Evolutionary conservation across 108 stramenopile genomes (phyloP).

Genomic region (Nannochloropsis salina): DNA sequence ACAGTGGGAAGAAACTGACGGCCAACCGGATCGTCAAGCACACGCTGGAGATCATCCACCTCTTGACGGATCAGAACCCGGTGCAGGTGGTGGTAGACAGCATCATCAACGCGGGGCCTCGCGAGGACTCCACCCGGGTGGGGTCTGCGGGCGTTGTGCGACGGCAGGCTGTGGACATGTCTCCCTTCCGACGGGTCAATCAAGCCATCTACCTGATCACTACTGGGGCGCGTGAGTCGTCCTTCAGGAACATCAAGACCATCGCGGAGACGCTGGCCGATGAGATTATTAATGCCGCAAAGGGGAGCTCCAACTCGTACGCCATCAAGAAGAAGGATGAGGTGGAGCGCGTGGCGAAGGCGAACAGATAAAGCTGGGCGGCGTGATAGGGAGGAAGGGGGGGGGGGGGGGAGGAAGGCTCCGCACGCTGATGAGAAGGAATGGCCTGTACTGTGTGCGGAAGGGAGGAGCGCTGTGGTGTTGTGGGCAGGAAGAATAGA

Average conservation of each 20-base stretch:
- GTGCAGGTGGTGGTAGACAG: constrained; percentile 98
- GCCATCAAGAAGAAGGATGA: constrained; percentile 99
- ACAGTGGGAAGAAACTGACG: constrained; percentile 99
- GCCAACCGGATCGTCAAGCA: constrained; percentile 96
- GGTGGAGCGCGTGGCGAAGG: constrained; percentile 99
- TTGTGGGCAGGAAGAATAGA: too few species aligned
- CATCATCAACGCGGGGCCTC: constrained; percentile 99
- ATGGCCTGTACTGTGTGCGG: not conserved
- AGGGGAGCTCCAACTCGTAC: constrained; percentile 97
- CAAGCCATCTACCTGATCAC: constrained; percentile 93
- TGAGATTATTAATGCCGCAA: constrained; percentile 98
- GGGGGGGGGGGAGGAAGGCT: not conserved
- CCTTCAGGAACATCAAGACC: constrained; percentile 99
- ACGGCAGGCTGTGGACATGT: constrained; percentile 99
- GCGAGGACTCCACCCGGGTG: constrained; percentile 99
- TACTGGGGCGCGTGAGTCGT: constrained; percentile 94
- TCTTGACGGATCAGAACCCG: constrained; percentile 99
- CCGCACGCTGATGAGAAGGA: not conserved
- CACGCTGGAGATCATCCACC: constrained; percentile 98
- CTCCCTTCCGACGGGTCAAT: constrained; percentile 99
- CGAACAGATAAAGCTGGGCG: constrained; percentile 76
- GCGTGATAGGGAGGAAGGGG: not conserved
- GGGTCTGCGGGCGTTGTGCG: constrained; percentile 99
- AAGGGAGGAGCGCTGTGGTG: too few species aligned
- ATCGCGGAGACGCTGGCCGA: constrained; percentile 99